These are phyloP conservation scores for Neopestalotiopsis sp. DNA, from an alignment of 2,329 filamentous ascomycete species.

Conservation along the genomic window DNA sequence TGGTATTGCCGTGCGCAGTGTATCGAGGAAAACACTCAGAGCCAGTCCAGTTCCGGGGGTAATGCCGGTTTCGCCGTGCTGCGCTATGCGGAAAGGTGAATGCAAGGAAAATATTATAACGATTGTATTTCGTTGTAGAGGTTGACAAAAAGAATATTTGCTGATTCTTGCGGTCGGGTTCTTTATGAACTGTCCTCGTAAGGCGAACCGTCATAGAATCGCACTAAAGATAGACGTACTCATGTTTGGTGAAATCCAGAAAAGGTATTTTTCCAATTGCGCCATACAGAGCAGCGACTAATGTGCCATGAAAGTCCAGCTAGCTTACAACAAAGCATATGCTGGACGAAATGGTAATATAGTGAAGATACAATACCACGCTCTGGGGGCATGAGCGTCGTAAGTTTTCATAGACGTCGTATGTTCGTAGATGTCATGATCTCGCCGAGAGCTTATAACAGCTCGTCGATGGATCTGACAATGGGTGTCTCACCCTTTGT, in stretches of 20 bases:
- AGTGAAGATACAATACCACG: constrained; percentile 8
- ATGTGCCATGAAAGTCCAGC: constrained; percentile 5
- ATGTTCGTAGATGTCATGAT: constrained; percentile 7
- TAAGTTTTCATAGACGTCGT: constrained; percentile 9
- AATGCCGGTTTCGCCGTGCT: constrained; percentile 35
- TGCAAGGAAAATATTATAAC: constrained; percentile 21
- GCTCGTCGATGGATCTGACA: constrained; percentile 77
- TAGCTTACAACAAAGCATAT: neutral
- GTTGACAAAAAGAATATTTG: constrained; percentile 3
- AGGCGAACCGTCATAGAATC: constrained; percentile 12
- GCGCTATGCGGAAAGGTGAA: constrained; percentile 28
- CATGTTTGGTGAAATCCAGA: constrained; percentile 8
- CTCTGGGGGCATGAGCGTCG: constrained; percentile 18
- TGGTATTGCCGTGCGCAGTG: neutral
- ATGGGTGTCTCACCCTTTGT: constrained; percentile 78
- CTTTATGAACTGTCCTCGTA: constrained; percentile 9
- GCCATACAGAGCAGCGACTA: neutral
- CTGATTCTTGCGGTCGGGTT: neutral
- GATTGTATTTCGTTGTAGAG: constrained; percentile 9
- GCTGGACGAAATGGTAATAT: neutral
- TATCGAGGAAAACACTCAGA: constrained; percentile 10
- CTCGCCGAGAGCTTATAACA: constrained; percentile 58
- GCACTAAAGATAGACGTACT: constrained; percentile 1
- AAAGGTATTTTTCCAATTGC: constrained; percentile 8
- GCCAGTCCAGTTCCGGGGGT: constrained; percentile 24